phyloP scores from a whole-genome alignment of 78 protist genomes.

The Emiliania huxleyi region DNA sequence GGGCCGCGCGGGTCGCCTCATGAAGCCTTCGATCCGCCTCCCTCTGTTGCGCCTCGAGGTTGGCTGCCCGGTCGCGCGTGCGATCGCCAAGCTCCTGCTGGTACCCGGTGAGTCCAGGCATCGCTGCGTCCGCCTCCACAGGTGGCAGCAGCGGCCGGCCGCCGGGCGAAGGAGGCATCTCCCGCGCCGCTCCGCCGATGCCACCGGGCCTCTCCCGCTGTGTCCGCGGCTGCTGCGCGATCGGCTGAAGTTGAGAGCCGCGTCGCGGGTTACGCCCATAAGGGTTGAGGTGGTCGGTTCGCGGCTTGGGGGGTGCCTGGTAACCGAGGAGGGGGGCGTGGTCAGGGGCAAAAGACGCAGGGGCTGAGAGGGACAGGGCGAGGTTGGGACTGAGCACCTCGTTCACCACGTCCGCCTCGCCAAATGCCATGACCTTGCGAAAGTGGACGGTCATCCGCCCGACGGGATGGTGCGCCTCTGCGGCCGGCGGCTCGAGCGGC shows the following conservation, averaged over 20 bases:
- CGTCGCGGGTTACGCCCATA: not conserved
- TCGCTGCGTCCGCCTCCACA: too few species aligned
- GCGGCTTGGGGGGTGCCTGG: not conserved
- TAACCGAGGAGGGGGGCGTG: too few species aligned
- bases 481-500: not conserved
- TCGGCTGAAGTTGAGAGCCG: not conserved
- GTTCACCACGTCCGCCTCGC: not conserved
- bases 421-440: not conserved
- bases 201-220: not conserved
- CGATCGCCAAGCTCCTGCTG: not conserved
- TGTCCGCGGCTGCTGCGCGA: not conserved
- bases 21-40: not conserved
- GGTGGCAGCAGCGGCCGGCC: not conserved
- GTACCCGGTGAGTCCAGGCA: not conserved
- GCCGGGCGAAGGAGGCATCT: not conserved
- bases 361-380: too few species aligned
- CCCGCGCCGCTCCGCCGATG: not conserved
- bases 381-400: too few species aligned
- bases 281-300: not conserved
- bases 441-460: not conserved
- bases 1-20: not conserved
- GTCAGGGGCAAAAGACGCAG: too few species aligned
- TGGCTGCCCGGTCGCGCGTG: not conserved
- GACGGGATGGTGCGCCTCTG: not conserved
- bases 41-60: not conserved